Evolutionary conservation across 495 filamentous ascomycete genomes (phyloP).

Genomic region (Podospora didyma): DNA sequence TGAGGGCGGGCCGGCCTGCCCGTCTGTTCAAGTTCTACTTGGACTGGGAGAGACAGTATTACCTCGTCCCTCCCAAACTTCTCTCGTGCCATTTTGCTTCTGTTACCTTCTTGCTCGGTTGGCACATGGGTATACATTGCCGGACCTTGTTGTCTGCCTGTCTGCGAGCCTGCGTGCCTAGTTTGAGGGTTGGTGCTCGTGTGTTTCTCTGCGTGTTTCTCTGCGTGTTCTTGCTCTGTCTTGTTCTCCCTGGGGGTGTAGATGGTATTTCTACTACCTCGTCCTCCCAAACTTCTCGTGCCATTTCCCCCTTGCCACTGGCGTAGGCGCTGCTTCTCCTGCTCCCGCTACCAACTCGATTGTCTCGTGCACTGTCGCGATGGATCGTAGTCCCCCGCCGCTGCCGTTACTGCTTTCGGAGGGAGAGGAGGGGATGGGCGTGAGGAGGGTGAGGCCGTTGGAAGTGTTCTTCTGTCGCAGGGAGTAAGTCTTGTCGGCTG

Average conservation of each 20-base stretch:
- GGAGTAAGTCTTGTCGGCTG: constrained; percentile 64
- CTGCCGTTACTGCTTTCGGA: constrained; percentile 10
- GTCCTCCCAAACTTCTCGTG: constrained; percentile 74
- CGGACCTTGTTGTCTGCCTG: no score
- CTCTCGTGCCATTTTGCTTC: no score
- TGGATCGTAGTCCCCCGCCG: constrained; percentile 45
- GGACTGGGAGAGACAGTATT: no score
- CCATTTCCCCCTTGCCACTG: constrained; percentile 70
- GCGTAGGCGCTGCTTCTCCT: constrained; percentile 22
- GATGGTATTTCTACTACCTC: constrained; percentile 34
- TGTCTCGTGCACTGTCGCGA: constrained; percentile 70
- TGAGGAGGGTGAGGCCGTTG: constrained; percentile 72
- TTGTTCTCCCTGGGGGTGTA: not conserved
- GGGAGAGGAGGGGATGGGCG: constrained; percentile 16
- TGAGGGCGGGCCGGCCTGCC: no score
- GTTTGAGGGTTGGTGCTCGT: no score
- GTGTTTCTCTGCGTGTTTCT: not conserved
- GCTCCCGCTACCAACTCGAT: constrained; percentile 56
- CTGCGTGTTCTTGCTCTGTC: not conserved
- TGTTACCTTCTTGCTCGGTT: no score
- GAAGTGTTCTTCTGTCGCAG: constrained; percentile 89
- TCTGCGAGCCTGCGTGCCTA: no score
- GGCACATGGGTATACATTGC: no score
- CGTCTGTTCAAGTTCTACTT: no score
- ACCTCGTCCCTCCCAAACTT: no score